These are phyloP conservation scores for Limonium bicolor DNA, from an alignment of 148 eudicot species.

Conservation along the genomic window DNA sequence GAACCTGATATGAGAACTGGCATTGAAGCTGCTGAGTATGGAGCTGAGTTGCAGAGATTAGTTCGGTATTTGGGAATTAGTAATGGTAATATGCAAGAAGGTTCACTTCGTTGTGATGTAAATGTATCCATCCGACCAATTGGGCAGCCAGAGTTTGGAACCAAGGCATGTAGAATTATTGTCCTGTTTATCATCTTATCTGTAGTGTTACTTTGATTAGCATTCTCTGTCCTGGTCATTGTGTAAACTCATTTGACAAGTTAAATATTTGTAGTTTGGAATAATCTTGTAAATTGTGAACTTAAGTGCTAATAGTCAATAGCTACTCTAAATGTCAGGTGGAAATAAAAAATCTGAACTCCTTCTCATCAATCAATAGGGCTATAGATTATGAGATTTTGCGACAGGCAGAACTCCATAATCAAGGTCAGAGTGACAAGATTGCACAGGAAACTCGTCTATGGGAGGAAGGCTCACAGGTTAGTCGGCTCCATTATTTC, in stretches of 20 bases:
- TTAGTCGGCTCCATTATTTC: conserved; percentile 23
- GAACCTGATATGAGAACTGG: conserved; percentile 98
- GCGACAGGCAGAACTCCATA: conserved; percentile 66
- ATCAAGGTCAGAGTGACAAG: conserved; percentile 54
- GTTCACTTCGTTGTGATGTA: conserved; percentile 93
- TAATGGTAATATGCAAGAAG: conserved; percentile 99
- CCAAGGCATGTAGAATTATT: conserved; percentile 41
- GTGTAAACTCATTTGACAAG: too few relatives aligned
- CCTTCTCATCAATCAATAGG: conserved; percentile 74
- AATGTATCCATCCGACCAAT: conserved; percentile 78
- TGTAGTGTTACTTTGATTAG: background rate
- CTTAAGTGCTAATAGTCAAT: too few relatives aligned
- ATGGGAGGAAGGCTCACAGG: conserved; percentile 99
- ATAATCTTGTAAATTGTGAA: too few relatives aligned
- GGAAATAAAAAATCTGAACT: conserved; percentile 80
- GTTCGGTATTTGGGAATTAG: conserved; percentile 89
- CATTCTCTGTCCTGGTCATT: background rate
- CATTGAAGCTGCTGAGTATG: conserved; percentile 97
- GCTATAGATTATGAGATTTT: conserved; percentile 89
- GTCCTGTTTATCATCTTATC: background rate
- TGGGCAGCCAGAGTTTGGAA: conserved; percentile 84
- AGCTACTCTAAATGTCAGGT: conserved; percentile 47
- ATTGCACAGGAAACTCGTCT: conserved; percentile 95
- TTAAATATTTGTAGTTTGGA: too few relatives aligned
- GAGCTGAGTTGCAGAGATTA: conserved; percentile 85